These are phyloP conservation scores for Clarkia xantiana DNA, from an alignment of 345 rosid species.

Conservation along the genomic window DNA sequence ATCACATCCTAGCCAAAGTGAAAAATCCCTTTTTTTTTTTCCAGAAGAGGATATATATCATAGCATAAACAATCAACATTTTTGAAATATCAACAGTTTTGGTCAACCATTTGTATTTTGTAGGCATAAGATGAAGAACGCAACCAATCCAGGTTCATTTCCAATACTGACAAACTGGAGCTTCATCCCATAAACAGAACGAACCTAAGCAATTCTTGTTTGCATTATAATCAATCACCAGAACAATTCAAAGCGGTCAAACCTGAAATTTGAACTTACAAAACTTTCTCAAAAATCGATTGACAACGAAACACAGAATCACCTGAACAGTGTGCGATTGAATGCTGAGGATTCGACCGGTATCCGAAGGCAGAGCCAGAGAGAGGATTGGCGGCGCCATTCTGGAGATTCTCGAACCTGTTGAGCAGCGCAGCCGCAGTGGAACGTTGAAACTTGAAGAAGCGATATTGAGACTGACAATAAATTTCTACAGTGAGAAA, in stretches of 20 bases:
- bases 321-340: slow-evolving; percentile 99
- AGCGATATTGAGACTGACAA: too few species aligned
- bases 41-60: too few species aligned
- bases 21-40: too few species aligned
- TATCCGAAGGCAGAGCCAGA: slow-evolving; percentile 74
- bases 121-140: too few species aligned
- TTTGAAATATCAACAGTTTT: too few species aligned
- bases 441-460: background rate
- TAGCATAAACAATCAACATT: too few species aligned
- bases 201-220: background rate
- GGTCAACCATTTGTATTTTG: too few species aligned
- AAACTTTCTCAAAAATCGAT: background rate
- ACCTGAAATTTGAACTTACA: background rate
- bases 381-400: slow-evolving; percentile 88
- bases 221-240: background rate
- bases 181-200: too few species aligned
- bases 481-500: too few species aligned
- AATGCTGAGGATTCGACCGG: slow-evolving; percentile 96
- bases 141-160: too few species aligned
- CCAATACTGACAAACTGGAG: too few species aligned
- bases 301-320: background rate
- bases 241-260: background rate
- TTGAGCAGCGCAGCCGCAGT: background rate
- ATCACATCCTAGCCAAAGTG: too few species aligned
- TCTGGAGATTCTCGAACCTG: slow-evolving; percentile 12